A percentile compares a stretch with the other conserved stretches of the same genome.
phyloP scores from a whole-genome alignment of 2,329 filamentous ascomycete species.

The Pseudogymnoascus sp. region DNA sequence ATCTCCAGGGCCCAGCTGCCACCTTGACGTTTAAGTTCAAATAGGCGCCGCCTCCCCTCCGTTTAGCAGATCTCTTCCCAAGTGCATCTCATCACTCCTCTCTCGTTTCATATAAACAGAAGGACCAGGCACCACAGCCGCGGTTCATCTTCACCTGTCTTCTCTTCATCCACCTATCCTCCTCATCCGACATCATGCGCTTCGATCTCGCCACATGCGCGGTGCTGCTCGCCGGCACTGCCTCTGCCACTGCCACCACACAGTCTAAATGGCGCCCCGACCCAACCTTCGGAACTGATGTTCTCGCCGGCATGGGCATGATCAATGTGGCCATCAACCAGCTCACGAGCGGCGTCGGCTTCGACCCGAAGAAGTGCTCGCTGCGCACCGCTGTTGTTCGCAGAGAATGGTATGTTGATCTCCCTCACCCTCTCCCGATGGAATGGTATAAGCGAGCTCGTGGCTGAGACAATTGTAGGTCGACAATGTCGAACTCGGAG shows the following conservation, averaged over 20 bases:
- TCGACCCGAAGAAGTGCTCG: conserved; percentile 23
- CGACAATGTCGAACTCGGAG: conserved; percentile 15
- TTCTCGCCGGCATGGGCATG: background rate
- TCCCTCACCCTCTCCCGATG: background rate
- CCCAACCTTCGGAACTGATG: conserved; percentile 3
- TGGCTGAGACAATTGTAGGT: conserved; percentile 15
- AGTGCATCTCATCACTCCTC: background rate
- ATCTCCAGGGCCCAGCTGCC: background rate
- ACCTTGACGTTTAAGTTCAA: conserved; percentile 5
- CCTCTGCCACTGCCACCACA: background rate
- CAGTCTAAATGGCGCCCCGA: background rate
- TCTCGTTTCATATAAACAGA: conserved; percentile 5
- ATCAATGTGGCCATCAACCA: background rate
- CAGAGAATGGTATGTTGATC: conserved; percentile 34
- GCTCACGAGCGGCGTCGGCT: background rate
- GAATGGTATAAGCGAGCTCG: background rate
- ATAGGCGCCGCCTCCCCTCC: conserved; percentile 2
- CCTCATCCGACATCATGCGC: background rate
- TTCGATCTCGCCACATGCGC: background rate
- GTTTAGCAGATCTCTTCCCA: background rate
- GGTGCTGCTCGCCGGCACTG: background rate
- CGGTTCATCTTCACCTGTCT: background rate
- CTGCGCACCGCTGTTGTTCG: conserved; percentile 32
- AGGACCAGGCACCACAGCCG: background rate
- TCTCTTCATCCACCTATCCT: background rate